Conservation (phyloP, 805 yeast genomes). For the Barnettozyma wickerhamii region DNA sequence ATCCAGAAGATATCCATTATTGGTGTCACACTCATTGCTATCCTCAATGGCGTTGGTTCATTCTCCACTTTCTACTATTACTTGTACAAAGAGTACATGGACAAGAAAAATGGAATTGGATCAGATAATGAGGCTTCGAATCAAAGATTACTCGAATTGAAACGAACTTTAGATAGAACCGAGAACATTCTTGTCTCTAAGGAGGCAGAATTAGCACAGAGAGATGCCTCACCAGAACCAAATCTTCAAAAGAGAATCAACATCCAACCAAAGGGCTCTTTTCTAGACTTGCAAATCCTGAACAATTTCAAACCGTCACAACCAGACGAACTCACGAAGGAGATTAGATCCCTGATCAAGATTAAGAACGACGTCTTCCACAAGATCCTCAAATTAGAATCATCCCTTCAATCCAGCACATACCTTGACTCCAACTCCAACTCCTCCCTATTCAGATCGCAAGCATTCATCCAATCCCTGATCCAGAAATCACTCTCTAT, state of each 20-base stretch:
- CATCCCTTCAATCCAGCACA: conserved; percentile 1
- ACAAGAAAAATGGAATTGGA: neutral
- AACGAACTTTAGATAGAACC: conserved; percentile 16
- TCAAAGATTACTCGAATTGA: conserved; percentile 11
- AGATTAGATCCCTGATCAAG: conserved; percentile 18
- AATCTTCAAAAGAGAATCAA: conserved; percentile 17
- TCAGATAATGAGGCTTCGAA: conserved; percentile 1
- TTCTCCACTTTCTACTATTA: conserved; percentile 25
- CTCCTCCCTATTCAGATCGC: neutral
- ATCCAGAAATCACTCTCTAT: conserved; percentile 21
- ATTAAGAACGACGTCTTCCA: conserved; percentile 23
- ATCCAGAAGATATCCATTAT: conserved; percentile 21
- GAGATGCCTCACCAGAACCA: conserved; percentile 3
- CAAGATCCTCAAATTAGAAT: conserved; percentile 17
- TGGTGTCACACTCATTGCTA: conserved; percentile 25
- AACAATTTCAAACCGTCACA: conserved; percentile 6
- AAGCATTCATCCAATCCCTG: conserved; percentile 1
- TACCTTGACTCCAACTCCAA: neutral
- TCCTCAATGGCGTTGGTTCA: conserved; percentile 26
- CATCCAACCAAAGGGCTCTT: conserved; percentile 20
- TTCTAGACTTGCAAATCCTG: conserved; percentile 16
- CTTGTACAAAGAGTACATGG: conserved; percentile 11
- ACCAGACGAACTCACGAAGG: conserved; percentile 12
- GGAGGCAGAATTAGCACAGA: conserved; percentile 12
- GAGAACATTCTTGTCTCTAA: conserved; percentile 18